Evolutionary conservation across 192 early-diverging fungal genomes (phyloP), one percentile per base, ranked within the genome.

Genomic region (Mortierella hygrophila): DNA sequence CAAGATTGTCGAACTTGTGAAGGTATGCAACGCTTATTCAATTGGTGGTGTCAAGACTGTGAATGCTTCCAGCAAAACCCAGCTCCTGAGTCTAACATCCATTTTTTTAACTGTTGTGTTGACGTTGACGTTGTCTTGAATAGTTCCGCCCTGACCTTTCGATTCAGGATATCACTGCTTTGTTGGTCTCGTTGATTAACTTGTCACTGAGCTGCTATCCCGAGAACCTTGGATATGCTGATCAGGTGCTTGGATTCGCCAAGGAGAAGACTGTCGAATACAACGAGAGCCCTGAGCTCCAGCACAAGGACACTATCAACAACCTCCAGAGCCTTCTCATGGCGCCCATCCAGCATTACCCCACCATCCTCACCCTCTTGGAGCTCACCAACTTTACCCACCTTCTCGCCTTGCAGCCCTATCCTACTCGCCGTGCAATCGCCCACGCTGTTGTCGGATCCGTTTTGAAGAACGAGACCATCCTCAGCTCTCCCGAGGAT

Each of bases 131-230:
- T 40, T 40, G 38, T 40, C 38, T 6, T 55, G 6, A 41, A 16
- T 83, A 97, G 93, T 94, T 94, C 47, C 94, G 98, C 32, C 96
- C 96, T 5, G 98, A 99, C 85, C 93, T 99, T 11, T 93, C 94
- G 8, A 94, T 99, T 44, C 94, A 97, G 80, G 98, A 99, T 77
- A 92, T 97, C n/a, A 95, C 96, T 47, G 96, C 97, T 0, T 91
- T 99, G 65, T 89, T 98, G 54, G 95, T 95, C 15, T 96, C 97
- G 9, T 91, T 99, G 80, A 92, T 95, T 69, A 97, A 97, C 57
- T 88, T 99, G 55, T 97, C 98, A 41, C 88, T 99, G 20, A 96
- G 97, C 71, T 98, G 96, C 77, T 97, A 97, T 73, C 99, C 99
- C 11, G 95, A 96, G 23, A 93, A 93, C 52, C 84, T 97, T 52